Evolutionary conservation across 306 rosid species (phyloP), one percentile per base, ranked within the genome.

Genomic region (Malus sylvestris): DNA sequence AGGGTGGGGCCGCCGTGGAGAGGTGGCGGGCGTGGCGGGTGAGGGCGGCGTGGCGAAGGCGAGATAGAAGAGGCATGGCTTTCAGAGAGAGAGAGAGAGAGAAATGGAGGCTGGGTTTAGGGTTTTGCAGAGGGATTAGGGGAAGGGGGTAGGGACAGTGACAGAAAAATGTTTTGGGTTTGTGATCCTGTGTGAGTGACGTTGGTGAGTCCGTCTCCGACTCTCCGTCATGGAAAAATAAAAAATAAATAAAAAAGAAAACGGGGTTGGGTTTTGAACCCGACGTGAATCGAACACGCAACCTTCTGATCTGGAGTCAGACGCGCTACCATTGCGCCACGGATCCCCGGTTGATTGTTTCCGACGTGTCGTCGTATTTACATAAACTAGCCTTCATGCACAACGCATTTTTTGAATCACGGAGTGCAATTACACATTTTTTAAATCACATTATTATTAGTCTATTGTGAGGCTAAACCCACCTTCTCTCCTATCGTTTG

Each of bases 311-410:
- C 93, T 90, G 96, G 93, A 88, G 93, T 90, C 93, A 90, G 93
- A 90, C 93, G 96, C 93, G 91, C 91, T 90, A 90, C 91, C 96
- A 90, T 90, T 90, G 93, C 96, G 93, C 96, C 91, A 90, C 93
- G 86, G 91, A 90, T 90, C 95, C 94, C 10, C 1, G 3, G 1
- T 0, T 55, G 22, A 3, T 13, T 58, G 30, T 58, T 4, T 4
- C 2, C 0, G 16, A 35, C 40, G 8, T 35, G 40, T 35, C 6
- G 2, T 35, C 40, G 0, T 35, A 35, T 35, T 35, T 35, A 35
- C 4, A 33, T 35, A 35, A 35, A 35, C 2, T 35, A 35, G 8
- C 40, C 8, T 35, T 35, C 35, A 1, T 33, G 35, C 6, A 30
- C 0, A 32, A 32, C 5, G 5, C 35, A 4, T 32, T 35, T 35